phyloP scores from a whole-genome alignment of 2,329 filamentous ascomycete genomes.

The Talaromyces sp. region DNA sequence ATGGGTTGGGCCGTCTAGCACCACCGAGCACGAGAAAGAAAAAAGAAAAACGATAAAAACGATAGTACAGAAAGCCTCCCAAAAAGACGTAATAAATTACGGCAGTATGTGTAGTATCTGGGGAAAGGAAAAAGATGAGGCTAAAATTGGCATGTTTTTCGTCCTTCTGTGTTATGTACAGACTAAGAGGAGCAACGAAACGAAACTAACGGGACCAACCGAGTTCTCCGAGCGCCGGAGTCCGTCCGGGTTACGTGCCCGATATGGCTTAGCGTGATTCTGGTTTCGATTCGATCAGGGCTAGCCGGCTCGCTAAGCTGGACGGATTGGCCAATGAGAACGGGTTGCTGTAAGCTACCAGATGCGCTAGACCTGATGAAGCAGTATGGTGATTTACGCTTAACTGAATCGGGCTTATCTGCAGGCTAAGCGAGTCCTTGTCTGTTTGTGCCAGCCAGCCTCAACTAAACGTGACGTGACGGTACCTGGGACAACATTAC shows the following conservation, averaged over 20 bases:
- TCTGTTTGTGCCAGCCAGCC: slow-evolving; percentile 8
- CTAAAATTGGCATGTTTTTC: not conserved
- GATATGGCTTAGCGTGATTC: not conserved
- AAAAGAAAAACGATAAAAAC: not conserved
- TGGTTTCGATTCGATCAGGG: not conserved
- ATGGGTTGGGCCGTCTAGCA: not conserved
- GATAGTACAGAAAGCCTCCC: not conserved
- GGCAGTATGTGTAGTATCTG: not conserved
- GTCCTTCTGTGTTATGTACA: too few species aligned
- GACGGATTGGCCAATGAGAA: not conserved
- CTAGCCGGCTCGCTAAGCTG: not conserved
- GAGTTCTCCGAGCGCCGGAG: slow-evolving; percentile 2
- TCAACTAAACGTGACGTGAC: not conserved
- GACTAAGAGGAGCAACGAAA: too few species aligned
- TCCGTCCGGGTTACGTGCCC: not conserved
- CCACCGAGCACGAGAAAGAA: not conserved
- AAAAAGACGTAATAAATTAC: not conserved
- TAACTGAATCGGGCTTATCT: not conserved
- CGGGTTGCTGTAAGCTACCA: not conserved
- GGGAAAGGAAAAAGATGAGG: not conserved
- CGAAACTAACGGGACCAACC: not conserved
- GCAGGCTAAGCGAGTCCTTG: slow-evolving; percentile 3
- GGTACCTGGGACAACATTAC: slow-evolving; percentile 11
- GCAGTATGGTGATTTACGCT: not conserved
- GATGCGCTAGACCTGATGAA: not conserved